A percentile compares a stretch with the other conserved stretches of the same genome.
Conservation (phyloP, 2,329 filamentous ascomycete species). For the Penicillium sp. region DNA sequence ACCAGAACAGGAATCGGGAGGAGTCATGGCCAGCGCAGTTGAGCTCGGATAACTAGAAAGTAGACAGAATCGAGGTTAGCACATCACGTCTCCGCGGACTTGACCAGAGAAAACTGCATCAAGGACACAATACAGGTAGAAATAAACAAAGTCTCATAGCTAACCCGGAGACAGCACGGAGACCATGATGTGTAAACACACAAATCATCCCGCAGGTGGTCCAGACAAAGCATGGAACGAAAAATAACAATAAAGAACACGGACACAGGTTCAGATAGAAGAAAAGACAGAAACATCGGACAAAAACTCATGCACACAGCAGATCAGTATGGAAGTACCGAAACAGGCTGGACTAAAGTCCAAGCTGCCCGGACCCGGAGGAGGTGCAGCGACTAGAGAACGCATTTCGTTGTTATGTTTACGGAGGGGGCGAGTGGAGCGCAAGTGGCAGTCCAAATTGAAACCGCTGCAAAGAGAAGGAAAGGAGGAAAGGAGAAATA, state of each 20-base stretch:
- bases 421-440: conserved; percentile 36
- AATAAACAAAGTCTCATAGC: conserved; percentile 13
- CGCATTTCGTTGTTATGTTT: conserved; percentile 13
- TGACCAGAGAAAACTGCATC: conserved; percentile 12
- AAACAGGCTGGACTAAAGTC: conserved; percentile 33
- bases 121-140: conserved; percentile 10
- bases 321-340: conserved; percentile 33
- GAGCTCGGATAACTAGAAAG: conserved; percentile 54
- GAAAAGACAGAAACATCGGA: conserved; percentile 27
- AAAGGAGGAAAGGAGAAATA: conserved; percentile 22
- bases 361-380: conserved; percentile 39
- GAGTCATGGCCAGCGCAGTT: conserved; percentile 55
- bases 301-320: conserved; percentile 36
- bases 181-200: conserved; percentile 27
- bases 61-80: conserved; percentile 29
- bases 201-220: conserved; percentile 22
- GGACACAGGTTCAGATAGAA: conserved; percentile 22
- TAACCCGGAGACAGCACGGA: conserved; percentile 16
- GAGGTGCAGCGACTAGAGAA: conserved; percentile 38
- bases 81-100: conserved; percentile 31
- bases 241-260: conserved; percentile 14
- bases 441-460: conserved; percentile 39
- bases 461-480: conserved; percentile 34
- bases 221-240: conserved; percentile 17
- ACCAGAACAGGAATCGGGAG: conserved; percentile 58